Conservation (phyloP, 148 eudicot species). For the Diospyros kaki region DNA sequence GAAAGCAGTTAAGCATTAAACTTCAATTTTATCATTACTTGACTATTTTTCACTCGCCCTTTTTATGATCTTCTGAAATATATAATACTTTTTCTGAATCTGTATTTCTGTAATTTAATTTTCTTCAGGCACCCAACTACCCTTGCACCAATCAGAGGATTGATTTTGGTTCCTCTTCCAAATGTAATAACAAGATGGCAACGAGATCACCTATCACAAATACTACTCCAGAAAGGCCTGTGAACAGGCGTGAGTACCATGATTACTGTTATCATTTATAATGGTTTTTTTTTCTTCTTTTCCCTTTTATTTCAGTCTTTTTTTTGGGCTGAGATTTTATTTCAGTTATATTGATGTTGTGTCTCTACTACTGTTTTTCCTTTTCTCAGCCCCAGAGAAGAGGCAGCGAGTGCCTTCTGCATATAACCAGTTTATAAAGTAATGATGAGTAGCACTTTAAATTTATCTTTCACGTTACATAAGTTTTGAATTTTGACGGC, state of each 20-base stretch:
- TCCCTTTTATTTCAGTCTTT: neutral
- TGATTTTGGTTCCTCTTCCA: conserved; percentile 55
- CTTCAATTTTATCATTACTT: too few species aligned
- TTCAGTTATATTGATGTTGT: too few species aligned
- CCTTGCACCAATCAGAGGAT: conserved; percentile 40
- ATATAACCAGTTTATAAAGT: conserved; percentile 93
- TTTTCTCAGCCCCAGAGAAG: conserved; percentile 81
- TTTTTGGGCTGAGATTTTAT: too few species aligned
- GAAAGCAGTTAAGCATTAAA: too few species aligned
- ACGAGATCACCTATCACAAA: conserved; percentile 29
- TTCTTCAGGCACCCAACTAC: conserved; percentile 42
- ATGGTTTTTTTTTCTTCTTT: neutral
- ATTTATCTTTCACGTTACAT: conserved; percentile 3
- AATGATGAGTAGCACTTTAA: conserved; percentile 15
- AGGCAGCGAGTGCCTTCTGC: conserved; percentile 98
- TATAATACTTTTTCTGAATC: neutral
- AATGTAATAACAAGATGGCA: conserved; percentile 31
- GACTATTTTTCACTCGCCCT: too few species aligned
- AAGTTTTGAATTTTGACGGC: too few species aligned
- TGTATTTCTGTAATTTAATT: neutral
- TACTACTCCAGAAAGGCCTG: conserved; percentile 33
- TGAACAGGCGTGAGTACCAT: conserved; percentile 55
- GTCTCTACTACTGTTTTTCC: neutral
- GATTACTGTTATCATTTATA: neutral
- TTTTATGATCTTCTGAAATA: neutral